These are phyloP conservation scores for Neurospora sp. DNA, from an alignment of 495 filamentous ascomycete species.

Conservation along the genomic window DNA sequence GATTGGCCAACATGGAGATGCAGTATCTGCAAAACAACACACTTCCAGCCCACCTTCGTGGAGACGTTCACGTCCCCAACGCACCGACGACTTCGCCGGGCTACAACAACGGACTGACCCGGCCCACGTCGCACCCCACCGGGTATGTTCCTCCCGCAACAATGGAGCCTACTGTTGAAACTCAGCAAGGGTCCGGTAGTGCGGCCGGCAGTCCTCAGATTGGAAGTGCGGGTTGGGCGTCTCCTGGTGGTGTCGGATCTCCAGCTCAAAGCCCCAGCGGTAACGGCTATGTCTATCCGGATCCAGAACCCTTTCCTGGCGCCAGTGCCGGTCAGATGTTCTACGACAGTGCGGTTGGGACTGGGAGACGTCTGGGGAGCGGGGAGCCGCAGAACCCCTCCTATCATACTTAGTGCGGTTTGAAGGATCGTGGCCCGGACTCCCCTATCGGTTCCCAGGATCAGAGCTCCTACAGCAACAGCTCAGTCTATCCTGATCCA, in stretches of 20 bases:
- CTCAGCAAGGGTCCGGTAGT: conserved; percentile 57
- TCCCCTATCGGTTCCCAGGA: conserved; percentile 30
- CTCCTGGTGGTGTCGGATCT: conserved; percentile 56
- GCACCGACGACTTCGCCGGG: conserved; percentile 50
- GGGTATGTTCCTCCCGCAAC: conserved; percentile 75
- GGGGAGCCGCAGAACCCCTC: conserved; percentile 53
- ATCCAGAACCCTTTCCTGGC: conserved; percentile 51
- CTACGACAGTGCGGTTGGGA: conserved; percentile 50
- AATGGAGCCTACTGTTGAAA: conserved; percentile 77
- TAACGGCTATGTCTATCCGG: conserved; percentile 59
- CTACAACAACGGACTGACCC: conserved; percentile 45
- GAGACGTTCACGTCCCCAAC: conserved; percentile 64
- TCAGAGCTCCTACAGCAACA: not conserved
- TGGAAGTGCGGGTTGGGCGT: conserved; percentile 63
- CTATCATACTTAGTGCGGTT: conserved; percentile 33
- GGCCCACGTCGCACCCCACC: conserved; percentile 66
- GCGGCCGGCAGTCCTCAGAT: conserved; percentile 64
- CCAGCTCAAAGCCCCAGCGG: conserved; percentile 49
- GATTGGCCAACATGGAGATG: conserved; percentile 66
- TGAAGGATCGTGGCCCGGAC: conserved; percentile 25
- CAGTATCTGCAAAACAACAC: conserved; percentile 61
- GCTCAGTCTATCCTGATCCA: not conserved
- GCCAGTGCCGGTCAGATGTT: conserved; percentile 50
- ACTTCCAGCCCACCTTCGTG: conserved; percentile 74
- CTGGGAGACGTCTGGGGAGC: conserved; percentile 54